A percentile compares a stretch with the other conserved stretches of the same genome.
Evolutionary conservation across 208 protist species (phyloP).

Genomic region (Jaenimonas drosophilae): DNA sequence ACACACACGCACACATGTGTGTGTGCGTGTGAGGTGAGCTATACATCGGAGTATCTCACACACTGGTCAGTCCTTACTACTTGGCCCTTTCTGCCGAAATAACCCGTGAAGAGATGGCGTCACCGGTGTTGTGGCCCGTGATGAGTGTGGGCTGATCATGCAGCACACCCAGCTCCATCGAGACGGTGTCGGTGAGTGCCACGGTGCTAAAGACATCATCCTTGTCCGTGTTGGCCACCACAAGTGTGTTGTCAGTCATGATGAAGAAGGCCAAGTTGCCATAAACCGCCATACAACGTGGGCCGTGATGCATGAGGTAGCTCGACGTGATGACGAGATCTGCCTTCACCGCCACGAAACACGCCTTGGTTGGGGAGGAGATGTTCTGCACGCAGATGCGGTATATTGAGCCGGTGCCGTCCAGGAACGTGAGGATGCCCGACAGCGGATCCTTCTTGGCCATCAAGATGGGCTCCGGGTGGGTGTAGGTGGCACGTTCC

Average conservation of each 20-base stretch:
- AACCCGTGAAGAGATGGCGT: no score
- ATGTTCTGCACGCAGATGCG: slow-evolving; percentile 44
- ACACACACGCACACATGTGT: no score
- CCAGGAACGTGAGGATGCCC: slow-evolving; percentile 36
- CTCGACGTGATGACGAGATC: not conserved
- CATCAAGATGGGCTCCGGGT: slow-evolving; percentile 25
- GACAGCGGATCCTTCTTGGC: slow-evolving; percentile 10
- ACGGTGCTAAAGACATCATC: no score
- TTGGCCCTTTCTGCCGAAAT: no score
- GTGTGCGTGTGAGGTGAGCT: no score
- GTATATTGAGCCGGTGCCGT: slow-evolving; percentile 21
- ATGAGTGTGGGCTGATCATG: no score
- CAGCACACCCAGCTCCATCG: no score
- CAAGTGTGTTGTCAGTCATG: not conserved
- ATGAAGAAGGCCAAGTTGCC: slow-evolving; percentile 8
- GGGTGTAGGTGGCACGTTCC: slow-evolving; percentile 50
- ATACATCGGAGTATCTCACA: no score
- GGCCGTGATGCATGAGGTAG: slow-evolving; percentile 9
- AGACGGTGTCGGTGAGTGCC: no score
- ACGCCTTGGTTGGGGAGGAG: slow-evolving; percentile 25
- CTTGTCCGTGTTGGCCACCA: slow-evolving; percentile 1
- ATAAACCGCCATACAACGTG: slow-evolving; percentile 15
- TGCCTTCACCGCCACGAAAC: slow-evolving; percentile 20
- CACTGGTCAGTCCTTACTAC: no score
- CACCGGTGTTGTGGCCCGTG: no score